These are phyloP conservation scores for Asclepias syriaca DNA, from an alignment of 257 asterid genomes.

Conservation along the genomic window DNA sequence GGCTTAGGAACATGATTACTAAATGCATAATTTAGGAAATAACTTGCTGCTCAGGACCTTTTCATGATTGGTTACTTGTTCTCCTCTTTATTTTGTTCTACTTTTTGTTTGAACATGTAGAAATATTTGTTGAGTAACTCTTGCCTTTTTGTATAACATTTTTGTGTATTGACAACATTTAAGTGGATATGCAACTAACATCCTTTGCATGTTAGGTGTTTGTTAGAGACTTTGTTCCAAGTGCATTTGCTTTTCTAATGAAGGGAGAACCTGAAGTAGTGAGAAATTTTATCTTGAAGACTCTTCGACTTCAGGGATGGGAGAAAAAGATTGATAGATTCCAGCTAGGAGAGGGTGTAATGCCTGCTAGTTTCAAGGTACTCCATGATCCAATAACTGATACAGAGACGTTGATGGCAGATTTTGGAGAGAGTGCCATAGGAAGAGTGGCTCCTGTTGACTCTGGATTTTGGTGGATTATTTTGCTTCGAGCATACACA, in stretches of 20 bases:
- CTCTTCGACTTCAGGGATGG: constrained; percentile 77
- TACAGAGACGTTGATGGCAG: constrained; percentile 59
- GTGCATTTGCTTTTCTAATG: constrained; percentile 69
- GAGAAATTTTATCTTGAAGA: constrained; percentile 54
- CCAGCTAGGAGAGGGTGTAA: constrained; percentile 70
- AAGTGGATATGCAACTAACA: constrained; percentile 11
- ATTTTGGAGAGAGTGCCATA: constrained; percentile 74
- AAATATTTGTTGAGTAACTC: background rate
- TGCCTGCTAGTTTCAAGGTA: constrained; percentile 78
- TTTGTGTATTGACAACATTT: background rate
- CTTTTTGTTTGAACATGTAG: background rate
- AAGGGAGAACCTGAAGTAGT: constrained; percentile 69
- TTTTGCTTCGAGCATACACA: constrained; percentile 64
- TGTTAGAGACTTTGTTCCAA: constrained; percentile 71
- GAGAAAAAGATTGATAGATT: constrained; percentile 69
- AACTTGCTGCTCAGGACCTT: background rate
- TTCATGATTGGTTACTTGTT: background rate
- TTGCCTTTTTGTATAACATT: background rate
- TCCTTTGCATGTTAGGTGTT: constrained; percentile 42
- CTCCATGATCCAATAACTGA: constrained; percentile 60
- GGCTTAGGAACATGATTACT: background rate
- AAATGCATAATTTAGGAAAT: background rate
- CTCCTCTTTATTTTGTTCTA: background rate
- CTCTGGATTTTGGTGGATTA: constrained; percentile 86
- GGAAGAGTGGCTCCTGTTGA: constrained; percentile 83